Evolutionary conservation across 2,329 filamentous ascomycete genomes (phyloP), one percentile per base, ranked within the genome.

Genomic region (Fusarium begoniae): DNA sequence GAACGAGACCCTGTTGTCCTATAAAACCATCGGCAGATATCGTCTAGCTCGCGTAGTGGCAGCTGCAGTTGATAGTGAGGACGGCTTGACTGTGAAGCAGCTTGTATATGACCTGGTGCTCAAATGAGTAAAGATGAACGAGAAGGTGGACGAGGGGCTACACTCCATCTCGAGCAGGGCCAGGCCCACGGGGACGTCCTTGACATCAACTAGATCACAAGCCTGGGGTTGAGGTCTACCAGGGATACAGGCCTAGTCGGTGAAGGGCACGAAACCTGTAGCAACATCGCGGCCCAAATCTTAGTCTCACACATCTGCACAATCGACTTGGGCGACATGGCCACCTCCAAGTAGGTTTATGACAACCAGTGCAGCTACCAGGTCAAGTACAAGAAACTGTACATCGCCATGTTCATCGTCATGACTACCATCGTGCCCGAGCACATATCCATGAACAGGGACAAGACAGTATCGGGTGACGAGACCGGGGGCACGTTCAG

Each of bases 321-420:
- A n/a, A n/a, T 6, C 6, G 14, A 15, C 5, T 10, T n/a, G 4
- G 5, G 22, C 13, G 40, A 41, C 8, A n/a, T 32, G 30, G 30
- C 30, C 30, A 32, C 30, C 30, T 32, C 12, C 30, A 41, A 41
- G 13, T 1, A 41, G 40, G 22, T 10, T 15, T 22, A n/a, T 3
- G 5, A n/a, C 22, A n/a, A 43, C 22, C 14, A 11, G 14, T 43
- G 14, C 14, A 43, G 41, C 41, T 14, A n/a, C 10, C 6, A 9
- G 13, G 22, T 10, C 6, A n/a, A 10, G 14, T n/a, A 15, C 14
- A 17, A n/a, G 22, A 43, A n/a, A 1, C 41, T n/a, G 14, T 0
- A n/a, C 14, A 11, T 14, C 41, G 32, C 32, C 32, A 43, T 43
- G 5, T n/a, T 43, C 40, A 17, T 14, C 22, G 14, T 43, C 8